Evolutionary conservation across 2,329 filamentous ascomycete species (phyloP).

Genomic region (Penicillium janthinellum): DNA sequence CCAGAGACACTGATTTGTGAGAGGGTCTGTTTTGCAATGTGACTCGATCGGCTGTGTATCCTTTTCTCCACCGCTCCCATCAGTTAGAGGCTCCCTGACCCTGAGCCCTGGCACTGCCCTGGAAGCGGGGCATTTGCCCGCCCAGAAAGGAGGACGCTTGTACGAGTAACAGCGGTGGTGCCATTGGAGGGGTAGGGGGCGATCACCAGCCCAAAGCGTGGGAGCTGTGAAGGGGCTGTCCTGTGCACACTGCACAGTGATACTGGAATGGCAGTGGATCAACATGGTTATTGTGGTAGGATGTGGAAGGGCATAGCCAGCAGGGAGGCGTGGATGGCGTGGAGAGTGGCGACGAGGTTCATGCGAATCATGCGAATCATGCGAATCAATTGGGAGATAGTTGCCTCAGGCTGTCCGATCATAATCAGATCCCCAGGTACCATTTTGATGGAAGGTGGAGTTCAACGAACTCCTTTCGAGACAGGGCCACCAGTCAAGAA

Average conservation of each 20-base stretch:
- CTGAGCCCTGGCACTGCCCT: neutral
- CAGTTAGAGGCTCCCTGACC: neutral
- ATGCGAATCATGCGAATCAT: neutral
- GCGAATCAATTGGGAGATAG: neutral
- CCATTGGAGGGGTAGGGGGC: neutral
- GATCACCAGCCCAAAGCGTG: neutral
- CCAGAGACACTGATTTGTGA: neutral
- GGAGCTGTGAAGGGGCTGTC: neutral
- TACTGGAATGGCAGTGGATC: neutral
- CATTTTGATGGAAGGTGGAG: neutral
- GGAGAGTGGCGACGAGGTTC: neutral
- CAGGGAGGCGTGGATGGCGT: neutral
- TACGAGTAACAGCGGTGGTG: neutral
- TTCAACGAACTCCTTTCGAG: neutral
- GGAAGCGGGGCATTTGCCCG: neutral
- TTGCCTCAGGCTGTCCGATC: neutral
- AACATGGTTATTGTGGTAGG: no score
- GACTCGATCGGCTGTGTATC: slow-evolving; percentile 16
- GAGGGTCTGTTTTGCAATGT: slow-evolving; percentile 12
- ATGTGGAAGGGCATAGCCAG: neutral
- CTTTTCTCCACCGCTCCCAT: slow-evolving; percentile 21
- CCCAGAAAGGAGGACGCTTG: neutral
- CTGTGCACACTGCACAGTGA: neutral
- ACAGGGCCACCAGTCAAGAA: neutral
- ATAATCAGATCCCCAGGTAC: neutral